Percentiles rank a stretch among this genome's conserved stretches.
phyloP scores from a whole-genome alignment of 225 moss, liverwort and hornwort genomes.

The Polytrichum commune region DNA sequence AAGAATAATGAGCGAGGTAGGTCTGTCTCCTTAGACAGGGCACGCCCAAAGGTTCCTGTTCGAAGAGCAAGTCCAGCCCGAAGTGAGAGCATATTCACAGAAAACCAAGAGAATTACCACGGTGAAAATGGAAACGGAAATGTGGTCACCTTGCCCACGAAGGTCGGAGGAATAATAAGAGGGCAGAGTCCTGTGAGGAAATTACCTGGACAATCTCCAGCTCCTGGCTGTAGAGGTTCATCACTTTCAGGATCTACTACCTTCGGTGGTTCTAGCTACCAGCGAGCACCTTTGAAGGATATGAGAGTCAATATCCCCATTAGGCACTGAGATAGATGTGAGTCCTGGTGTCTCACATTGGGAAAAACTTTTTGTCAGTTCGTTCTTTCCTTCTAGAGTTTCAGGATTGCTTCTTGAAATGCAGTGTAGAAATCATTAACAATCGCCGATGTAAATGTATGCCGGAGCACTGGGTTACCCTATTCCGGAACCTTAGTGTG shows the following conservation, averaged over 20 bases:
- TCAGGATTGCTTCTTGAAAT: background rate
- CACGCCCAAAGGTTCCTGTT: constrained; percentile 23
- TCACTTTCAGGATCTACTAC: constrained; percentile 27
- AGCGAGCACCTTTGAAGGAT: constrained; percentile 51
- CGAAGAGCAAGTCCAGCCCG: constrained; percentile 43
- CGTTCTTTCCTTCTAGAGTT: background rate
- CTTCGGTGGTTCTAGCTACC: constrained; percentile 12
- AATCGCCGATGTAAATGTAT: background rate
- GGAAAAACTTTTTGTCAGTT: background rate
- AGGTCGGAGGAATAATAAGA: constrained; percentile 21
- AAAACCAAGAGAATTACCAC: constrained; percentile 47
- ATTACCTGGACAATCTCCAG: constrained; percentile 35
- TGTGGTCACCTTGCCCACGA: constrained; percentile 21
- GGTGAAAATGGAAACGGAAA: background rate
- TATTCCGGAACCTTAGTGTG: background rate
- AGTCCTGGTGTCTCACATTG: background rate
- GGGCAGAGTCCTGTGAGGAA: constrained; percentile 36
- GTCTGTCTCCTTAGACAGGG: constrained; percentile 38
- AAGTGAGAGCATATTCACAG: constrained; percentile 20
- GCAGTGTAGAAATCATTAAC: background rate
- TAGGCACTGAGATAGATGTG: constrained; percentile 13
- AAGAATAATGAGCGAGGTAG: constrained; percentile 29
- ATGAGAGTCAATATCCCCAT: constrained; percentile 35
- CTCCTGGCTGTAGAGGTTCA: constrained; percentile 43
- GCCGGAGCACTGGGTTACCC: background rate